Conservation (phyloP, 768 basidiomycete genomes). For the Leccinum disarticulatum region DNA sequence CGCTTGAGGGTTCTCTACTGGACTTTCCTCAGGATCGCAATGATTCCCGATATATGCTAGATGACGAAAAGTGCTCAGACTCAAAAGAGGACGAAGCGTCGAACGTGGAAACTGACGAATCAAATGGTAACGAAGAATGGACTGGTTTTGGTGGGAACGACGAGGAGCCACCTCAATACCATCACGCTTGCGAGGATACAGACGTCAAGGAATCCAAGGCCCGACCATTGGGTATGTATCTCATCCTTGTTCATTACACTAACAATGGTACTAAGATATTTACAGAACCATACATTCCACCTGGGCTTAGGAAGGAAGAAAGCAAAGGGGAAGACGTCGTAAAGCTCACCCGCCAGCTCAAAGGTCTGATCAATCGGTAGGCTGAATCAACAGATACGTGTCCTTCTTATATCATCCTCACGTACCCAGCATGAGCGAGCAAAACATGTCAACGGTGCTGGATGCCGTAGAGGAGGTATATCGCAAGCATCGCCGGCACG, state of each 20-base stretch:
- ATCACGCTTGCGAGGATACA: neutral
- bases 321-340: slow-evolving; percentile 38
- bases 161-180: neutral
- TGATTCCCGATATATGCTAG: neutral
- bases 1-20: slow-evolving; percentile 15
- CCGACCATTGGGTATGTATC: slow-evolving; percentile 13
- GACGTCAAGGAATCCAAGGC: slow-evolving; percentile 1
- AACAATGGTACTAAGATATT: slow-evolving; percentile 1
- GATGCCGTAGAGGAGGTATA: slow-evolving; percentile 76
- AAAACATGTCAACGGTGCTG: slow-evolving; percentile 77
- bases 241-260: neutral
- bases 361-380: slow-evolving; percentile 87
- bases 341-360: slow-evolving; percentile 73
- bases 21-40: neutral
- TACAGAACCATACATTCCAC: slow-evolving; percentile 72
- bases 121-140: slow-evolving; percentile 35
- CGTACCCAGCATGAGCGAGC: slow-evolving; percentile 75
- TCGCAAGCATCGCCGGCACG: slow-evolving; percentile 70
- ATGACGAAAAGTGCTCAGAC: neutral
- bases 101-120: slow-evolving; percentile 25
- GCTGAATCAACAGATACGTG: slow-evolving; percentile 8
- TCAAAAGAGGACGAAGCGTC: slow-evolving; percentile 5
- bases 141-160: slow-evolving; percentile 32
- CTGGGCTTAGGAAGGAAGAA: slow-evolving; percentile 62
- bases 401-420: slow-evolving; percentile 1